Base-by-base conservation (phyloP, 495 filamentous ascomycete genomes). In the Aspergillus cristatus region DNA sequence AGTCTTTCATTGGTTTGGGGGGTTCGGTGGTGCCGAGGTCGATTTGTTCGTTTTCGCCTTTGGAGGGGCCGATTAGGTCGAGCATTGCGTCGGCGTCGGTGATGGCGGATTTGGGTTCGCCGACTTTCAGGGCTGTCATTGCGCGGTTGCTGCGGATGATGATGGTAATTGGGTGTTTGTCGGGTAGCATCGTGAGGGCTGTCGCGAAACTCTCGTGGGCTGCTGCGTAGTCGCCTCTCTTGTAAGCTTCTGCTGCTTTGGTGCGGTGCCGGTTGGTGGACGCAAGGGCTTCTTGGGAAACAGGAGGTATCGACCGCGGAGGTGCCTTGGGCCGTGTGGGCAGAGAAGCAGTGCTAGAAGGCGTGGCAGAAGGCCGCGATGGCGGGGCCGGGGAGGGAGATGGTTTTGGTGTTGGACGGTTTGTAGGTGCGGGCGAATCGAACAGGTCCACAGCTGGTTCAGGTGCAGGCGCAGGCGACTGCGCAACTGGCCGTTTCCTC, bases 141-240 rank as follows among this genome's bases (percentile, higher is more conserved):
- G 91, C 83, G 35, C 86, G 91, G 60, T 98, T 98, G 62, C 83
- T 88, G 36, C 89, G 79, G 15, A 96, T 68, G 16, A 94, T 63
- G 43, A 97, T 89, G 30, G 79, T 74, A 28, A 97, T 68, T 10
- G 87, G 86, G 54, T 97, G 93, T n/a, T 71, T 71, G 10, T 75
- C 57, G 6, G 91, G 93, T 18, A 98, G 68, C 36, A 73, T 72
- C 3, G 69, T 53, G 6, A 97, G 73, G 2, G 91, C 84, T 25
- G 75, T 67, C 1, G 82, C 78, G 66, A 96, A 98, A 8, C 78
- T 75, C 34, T 77, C 72, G 46, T 95, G 84, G 0, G 91, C 93
- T 3, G 78, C 70, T 11, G 83, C 81, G 57, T 85, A 98, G 58
- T 98, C 91, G 24, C 91, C 91, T 16, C 84, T 77, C 59, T 95